Evolutionary conservation across 202 grass and related monocot species (phyloP).

Genomic region (Eragrostis tef): DNA sequence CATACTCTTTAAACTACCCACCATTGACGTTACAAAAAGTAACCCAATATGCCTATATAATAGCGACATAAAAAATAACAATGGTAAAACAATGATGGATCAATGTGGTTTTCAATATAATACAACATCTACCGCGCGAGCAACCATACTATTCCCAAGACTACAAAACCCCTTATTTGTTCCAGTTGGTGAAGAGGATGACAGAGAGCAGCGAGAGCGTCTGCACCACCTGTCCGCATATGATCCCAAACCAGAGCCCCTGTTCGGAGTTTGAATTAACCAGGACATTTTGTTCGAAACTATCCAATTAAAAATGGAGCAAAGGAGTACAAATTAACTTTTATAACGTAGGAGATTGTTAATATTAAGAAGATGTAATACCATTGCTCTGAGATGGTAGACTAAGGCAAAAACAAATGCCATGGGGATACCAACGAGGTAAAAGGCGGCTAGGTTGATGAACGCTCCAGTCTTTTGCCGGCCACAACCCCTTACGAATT

Average conservation of each 20-base stretch:
- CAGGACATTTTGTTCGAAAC: background rate
- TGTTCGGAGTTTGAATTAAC: slow-evolving; percentile 2
- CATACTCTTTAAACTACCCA: too few species aligned
- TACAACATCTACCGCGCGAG: too few species aligned
- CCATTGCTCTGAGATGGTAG: slow-evolving; percentile 55
- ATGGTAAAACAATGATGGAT: too few species aligned
- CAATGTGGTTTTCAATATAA: too few species aligned
- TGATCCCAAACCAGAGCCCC: slow-evolving; percentile 73
- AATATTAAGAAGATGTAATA: background rate
- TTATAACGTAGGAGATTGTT: background rate
- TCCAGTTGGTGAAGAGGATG: slow-evolving; percentile 53
- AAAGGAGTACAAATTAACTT: background rate
- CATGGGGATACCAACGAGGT: slow-evolving; percentile 22
- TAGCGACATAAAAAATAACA: too few species aligned
- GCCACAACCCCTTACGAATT: slow-evolving; percentile 54
- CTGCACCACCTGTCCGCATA: slow-evolving; percentile 59
- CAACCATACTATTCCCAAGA: too few species aligned
- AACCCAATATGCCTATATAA: too few species aligned
- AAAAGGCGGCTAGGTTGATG: slow-evolving; percentile 67
- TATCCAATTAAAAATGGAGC: too few species aligned
- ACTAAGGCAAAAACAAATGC: slow-evolving; percentile 49
- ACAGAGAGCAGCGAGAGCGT: slow-evolving; percentile 44
- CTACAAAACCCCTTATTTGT: too few species aligned
- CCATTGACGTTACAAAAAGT: too few species aligned
- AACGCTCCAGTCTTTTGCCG: slow-evolving; percentile 63